These are phyloP conservation scores for Ceriops zippeliana DNA, from an alignment of 345 rosid genomes.

Conservation along the genomic window DNA sequence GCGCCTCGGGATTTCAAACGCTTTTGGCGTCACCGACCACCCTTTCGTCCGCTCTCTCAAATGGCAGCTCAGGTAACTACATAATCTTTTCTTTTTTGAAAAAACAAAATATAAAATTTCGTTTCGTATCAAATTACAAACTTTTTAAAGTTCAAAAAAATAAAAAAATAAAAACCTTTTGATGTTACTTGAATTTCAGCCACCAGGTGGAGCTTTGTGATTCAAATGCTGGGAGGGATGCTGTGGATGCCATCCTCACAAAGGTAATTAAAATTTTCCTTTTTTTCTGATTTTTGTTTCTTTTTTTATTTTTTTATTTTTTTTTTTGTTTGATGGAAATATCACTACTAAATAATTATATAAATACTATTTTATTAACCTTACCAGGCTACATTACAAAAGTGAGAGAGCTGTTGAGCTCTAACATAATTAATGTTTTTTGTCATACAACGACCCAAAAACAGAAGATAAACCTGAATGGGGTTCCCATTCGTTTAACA, in stretches of 20 bases:
- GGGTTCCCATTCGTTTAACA: no score
- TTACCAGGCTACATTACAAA: no score
- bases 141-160: no score
- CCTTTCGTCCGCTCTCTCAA: conserved; percentile 48
- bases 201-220: conserved; percentile 63
- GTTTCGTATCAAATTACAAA: no score
- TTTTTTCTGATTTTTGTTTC: neutral
- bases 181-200: conserved; percentile 35
- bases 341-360: no score
- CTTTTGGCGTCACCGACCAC: conserved; percentile 33
- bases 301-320: neutral
- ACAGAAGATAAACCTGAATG: no score
- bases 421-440: no score
- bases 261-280: conserved; percentile 41
- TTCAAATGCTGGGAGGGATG: conserved; percentile 53
- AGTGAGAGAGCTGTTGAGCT: no score
- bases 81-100: neutral
- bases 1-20: conserved; percentile 41
- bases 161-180: neutral
- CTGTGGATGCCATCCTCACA: conserved; percentile 65
- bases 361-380: no score
- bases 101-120: no score
- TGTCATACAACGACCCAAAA: no score
- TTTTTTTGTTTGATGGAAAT: no score
- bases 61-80: conserved; percentile 50